Percentiles rank a stretch among this genome's conserved stretches.
These are phyloP conservation scores for Auriscalpium vulgare DNA, from an alignment of 768 basidiomycete genomes.

Conservation along the genomic window DNA sequence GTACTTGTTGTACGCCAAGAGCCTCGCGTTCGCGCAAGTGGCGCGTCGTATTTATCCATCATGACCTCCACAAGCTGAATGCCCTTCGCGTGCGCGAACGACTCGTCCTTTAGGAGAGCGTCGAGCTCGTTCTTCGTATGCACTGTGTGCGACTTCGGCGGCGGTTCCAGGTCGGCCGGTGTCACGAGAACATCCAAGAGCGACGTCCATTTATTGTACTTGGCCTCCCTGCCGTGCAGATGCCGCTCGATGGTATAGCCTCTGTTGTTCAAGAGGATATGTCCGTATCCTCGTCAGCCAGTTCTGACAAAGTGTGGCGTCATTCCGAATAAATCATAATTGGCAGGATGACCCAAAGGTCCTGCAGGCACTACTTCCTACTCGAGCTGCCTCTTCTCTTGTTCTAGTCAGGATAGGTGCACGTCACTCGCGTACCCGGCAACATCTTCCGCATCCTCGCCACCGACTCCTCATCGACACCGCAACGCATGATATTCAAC, in stretches of 20 bases:
- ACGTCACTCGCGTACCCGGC: no score
- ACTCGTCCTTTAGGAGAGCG: conserved; percentile 50
- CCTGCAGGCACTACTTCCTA: no score
- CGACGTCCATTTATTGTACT: conserved; percentile 74
- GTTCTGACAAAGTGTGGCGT: no score
- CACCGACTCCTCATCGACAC: no score
- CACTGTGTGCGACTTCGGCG: conserved; percentile 58
- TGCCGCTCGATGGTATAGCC: conserved; percentile 86
- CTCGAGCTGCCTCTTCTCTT: no score
- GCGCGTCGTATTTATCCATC: conserved; percentile 70
- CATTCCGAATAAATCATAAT: no score
- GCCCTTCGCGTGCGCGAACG: conserved; percentile 55
- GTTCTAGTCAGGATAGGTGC: no score
- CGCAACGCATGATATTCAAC: no score
- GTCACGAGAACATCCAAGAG: conserved; percentile 57
- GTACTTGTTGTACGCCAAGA: no score
- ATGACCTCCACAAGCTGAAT: conserved; percentile 77
- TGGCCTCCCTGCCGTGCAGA: conserved; percentile 58
- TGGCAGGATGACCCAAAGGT: no score
- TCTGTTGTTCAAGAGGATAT: conserved; percentile 70
- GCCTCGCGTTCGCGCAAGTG: conserved; percentile 31
- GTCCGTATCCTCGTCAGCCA: no score
- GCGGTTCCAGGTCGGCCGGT: conserved; percentile 36
- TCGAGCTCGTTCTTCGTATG: conserved; percentile 60
- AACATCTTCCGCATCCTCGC: no score